These are phyloP conservation scores for Neohortaea acidophila DNA, from an alignment of 495 filamentous ascomycete genomes.

Conservation along the genomic window DNA sequence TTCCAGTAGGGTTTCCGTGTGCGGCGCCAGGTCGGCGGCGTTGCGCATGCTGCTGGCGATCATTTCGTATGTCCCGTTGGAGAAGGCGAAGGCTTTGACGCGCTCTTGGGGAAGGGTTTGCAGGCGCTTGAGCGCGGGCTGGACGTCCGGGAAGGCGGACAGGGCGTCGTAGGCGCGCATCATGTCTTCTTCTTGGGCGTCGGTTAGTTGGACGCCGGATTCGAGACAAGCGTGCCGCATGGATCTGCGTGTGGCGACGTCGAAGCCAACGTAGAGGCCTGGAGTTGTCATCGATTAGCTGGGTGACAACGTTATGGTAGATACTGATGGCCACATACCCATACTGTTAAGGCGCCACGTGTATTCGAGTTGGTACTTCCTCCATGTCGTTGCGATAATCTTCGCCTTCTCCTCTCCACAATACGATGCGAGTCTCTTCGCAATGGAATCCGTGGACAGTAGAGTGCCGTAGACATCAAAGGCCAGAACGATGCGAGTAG, in stretches of 20 bases:
- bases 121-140: conserved; percentile 34
- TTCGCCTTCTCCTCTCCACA: conserved; percentile 40
- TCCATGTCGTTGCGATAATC: conserved; percentile 41
- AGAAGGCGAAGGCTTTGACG: conserved; percentile 48
- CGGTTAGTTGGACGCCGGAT: conserved; percentile 30
- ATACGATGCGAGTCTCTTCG: conserved; percentile 34
- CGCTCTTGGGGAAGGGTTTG: conserved; percentile 26
- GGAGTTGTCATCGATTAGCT: background rate
- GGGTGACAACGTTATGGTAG: conserved; percentile 1
- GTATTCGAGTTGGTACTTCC: conserved; percentile 60
- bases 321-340: too few relatives aligned
- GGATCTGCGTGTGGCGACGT: conserved; percentile 44
- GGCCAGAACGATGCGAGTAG: conserved; percentile 40
- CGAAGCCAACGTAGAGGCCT: conserved; percentile 52
- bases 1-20: conserved; percentile 36
- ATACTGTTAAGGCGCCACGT: conserved; percentile 74
- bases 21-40: conserved; percentile 40
- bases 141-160: conserved; percentile 53
- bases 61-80: conserved; percentile 56
- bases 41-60: conserved; percentile 42
- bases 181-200: conserved; percentile 31
- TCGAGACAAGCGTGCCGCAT: conserved; percentile 50
- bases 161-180: conserved; percentile 57
- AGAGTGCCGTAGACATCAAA: conserved; percentile 67
- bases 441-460: conserved; percentile 55